A percentile compares a stretch with the other conserved stretches of the same genome.
Evolutionary conservation across 208 protist genomes (phyloP).

Genomic region (Endotrypanum monterogeii): DNA sequence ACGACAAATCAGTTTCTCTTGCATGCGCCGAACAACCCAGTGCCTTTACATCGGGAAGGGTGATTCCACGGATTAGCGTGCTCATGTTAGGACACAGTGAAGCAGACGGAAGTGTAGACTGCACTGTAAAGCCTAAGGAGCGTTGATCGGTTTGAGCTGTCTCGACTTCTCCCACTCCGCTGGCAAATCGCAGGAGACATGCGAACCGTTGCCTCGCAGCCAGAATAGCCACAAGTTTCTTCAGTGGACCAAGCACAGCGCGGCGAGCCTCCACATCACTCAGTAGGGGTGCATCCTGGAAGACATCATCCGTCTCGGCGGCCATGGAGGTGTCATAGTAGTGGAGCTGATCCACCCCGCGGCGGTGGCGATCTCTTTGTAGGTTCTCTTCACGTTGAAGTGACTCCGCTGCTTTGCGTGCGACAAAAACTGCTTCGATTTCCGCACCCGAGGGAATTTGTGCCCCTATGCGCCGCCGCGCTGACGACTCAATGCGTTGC

Average conservation of each 20-base stretch:
- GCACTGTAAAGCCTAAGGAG: neutral
- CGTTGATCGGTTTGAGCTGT: neutral
- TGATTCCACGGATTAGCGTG: constrained; percentile 11
- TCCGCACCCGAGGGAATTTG: constrained; percentile 9
- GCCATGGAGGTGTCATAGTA: constrained; percentile 19
- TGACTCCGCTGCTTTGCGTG: neutral
- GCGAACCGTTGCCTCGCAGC: constrained; percentile 28
- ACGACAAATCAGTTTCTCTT: neutral
- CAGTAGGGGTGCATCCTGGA: constrained; percentile 11
- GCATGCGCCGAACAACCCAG: neutral
- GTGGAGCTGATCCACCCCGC: constrained; percentile 2
- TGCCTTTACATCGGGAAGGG: constrained; percentile 7
- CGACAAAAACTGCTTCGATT: constrained; percentile 3
- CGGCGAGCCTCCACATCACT: constrained; percentile 36
- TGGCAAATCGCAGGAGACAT: constrained; percentile 10
- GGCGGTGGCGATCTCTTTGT: constrained; percentile 11
- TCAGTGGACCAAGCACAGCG: constrained; percentile 24
- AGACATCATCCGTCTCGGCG: neutral
- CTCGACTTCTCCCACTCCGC: neutral
- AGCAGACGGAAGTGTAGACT: neutral
- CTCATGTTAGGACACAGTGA: constrained; percentile 6
- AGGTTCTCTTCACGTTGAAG: constrained; percentile 1
- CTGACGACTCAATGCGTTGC: neutral
- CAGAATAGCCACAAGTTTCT: constrained; percentile 35
- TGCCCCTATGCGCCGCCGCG: constrained; percentile 10